A percentile compares a stretch with the other conserved stretches of the same genome.
phyloP scores from a whole-genome alignment of 257 asterid genomes.

The Solanum etuberosum region DNA sequence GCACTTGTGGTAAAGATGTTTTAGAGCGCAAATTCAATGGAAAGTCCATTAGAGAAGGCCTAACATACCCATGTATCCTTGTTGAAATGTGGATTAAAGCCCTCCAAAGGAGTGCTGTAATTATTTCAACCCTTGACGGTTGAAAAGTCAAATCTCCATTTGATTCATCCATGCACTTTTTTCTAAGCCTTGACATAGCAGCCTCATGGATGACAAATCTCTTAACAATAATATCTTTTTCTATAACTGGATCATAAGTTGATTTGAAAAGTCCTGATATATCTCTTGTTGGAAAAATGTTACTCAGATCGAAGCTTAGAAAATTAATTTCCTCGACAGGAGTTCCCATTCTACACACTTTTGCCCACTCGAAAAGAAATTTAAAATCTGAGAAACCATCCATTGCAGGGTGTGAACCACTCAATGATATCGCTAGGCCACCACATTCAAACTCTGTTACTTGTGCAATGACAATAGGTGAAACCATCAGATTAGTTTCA shows the following conservation, averaged over 20 bases:
- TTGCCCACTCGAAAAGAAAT: not conserved
- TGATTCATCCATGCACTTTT: not conserved
- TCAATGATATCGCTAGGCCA: not conserved
- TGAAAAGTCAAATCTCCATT: not conserved
- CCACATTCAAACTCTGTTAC: not conserved
- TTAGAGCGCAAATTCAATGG: not conserved
- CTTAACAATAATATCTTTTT: not conserved
- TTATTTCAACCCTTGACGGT: not conserved
- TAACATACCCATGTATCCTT: not conserved
- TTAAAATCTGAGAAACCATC: not conserved
- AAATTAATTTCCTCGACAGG: not conserved
- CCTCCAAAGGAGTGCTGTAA: not conserved
- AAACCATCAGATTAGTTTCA: not conserved
- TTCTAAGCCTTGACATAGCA: not conserved
- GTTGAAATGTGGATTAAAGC: not conserved
- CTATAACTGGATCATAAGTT: not conserved
- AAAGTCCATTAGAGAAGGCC: not conserved
- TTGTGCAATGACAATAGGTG: not conserved
- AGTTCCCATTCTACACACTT: not conserved
- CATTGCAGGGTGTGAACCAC: not conserved
- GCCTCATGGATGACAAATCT: not conserved
- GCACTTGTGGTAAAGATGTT: not conserved
- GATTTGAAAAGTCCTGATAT: not conserved
- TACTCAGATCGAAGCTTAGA: not conserved
- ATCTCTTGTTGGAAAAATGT: not conserved